These are phyloP conservation scores for Telopea speciosissima DNA, from an alignment of 177 flowering plant genomes.

Conservation along the genomic window DNA sequence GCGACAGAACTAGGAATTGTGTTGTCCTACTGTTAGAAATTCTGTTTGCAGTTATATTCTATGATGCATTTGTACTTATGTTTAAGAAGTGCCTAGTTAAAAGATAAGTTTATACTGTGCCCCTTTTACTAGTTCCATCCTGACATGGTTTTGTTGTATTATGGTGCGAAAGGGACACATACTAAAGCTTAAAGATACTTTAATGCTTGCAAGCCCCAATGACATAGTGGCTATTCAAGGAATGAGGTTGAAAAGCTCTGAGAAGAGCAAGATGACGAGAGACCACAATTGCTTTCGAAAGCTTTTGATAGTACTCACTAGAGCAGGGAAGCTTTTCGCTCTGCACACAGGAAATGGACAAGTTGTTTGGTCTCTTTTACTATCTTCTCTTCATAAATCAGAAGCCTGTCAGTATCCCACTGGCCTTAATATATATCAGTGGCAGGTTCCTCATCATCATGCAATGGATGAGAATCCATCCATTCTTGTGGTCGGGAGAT, in stretches of 20 bases:
- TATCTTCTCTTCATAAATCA: conserved; percentile 55
- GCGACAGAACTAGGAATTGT: not conserved
- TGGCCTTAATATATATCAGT: conserved; percentile 66
- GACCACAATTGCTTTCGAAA: conserved; percentile 95
- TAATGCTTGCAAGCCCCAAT: conserved; percentile 91
- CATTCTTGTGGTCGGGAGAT: conserved; percentile 79
- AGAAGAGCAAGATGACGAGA: conserved; percentile 88
- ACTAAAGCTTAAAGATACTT: conserved; percentile 87
- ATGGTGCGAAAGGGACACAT: conserved; percentile 63
- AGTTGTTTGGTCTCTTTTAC: conserved; percentile 77
- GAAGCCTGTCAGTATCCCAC: conserved; percentile 51
- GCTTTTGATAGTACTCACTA: conserved; percentile 81
- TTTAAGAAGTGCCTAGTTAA: not conserved
- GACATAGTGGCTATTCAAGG: conserved; percentile 81
- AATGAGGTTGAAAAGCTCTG: conserved; percentile 79
- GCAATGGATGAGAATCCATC: conserved; percentile 93
- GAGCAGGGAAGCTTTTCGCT: conserved; percentile 79
- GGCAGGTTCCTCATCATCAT: conserved; percentile 98
- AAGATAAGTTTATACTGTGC: not conserved
- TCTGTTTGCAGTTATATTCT: not conserved
- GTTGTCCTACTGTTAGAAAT: not conserved
- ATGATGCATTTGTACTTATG: not conserved
- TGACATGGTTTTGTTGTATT: conserved; percentile 2
- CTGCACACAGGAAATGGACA: conserved; percentile 96
- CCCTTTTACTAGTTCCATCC: not conserved